phyloP scores from a whole-genome alignment of 352 stramenopile species.

The Phytophthora agathidicida region DNA sequence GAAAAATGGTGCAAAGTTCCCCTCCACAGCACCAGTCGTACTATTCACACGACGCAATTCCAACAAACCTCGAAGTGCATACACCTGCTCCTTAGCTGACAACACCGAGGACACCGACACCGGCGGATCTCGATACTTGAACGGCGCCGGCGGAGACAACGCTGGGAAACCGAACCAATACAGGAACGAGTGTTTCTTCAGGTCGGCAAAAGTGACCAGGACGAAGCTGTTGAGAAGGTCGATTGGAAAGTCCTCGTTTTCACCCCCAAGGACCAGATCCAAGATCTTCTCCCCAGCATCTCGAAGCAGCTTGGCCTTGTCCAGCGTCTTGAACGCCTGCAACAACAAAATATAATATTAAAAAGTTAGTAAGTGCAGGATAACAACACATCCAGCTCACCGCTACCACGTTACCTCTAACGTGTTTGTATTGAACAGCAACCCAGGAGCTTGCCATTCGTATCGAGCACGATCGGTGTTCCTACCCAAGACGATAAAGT shows the following conservation, averaged over 20 bases:
- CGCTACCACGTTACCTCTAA: constrained; percentile 55
- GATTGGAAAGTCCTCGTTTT: constrained; percentile 20
- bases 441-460: constrained; percentile 76
- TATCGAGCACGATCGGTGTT: constrained; percentile 64
- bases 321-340: constrained; percentile 84
- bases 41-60: constrained; percentile 33
- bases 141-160: constrained; percentile 48
- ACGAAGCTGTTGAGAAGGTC: constrained; percentile 86
- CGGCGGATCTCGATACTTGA: constrained; percentile 38
- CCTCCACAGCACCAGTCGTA: constrained; percentile 15
- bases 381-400: neutral
- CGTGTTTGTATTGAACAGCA: constrained; percentile 88
- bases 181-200: constrained; percentile 94
- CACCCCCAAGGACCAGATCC: constrained; percentile 30
- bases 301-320: constrained; percentile 81
- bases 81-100: constrained; percentile 41
- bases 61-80: constrained; percentile 48
- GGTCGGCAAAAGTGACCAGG: constrained; percentile 91
- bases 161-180: constrained; percentile 95
- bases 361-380: neutral
- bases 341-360: neutral
- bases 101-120: constrained; percentile 40
- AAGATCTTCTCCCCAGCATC: constrained; percentile 46
- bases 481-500: constrained; percentile 11
- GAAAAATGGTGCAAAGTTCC: constrained; percentile 72